Percentiles rank a stretch among this genome's conserved stretches.
Conservation (phyloP, 352 stramenopile genomes). For the Phytophthora citricola region DNA sequence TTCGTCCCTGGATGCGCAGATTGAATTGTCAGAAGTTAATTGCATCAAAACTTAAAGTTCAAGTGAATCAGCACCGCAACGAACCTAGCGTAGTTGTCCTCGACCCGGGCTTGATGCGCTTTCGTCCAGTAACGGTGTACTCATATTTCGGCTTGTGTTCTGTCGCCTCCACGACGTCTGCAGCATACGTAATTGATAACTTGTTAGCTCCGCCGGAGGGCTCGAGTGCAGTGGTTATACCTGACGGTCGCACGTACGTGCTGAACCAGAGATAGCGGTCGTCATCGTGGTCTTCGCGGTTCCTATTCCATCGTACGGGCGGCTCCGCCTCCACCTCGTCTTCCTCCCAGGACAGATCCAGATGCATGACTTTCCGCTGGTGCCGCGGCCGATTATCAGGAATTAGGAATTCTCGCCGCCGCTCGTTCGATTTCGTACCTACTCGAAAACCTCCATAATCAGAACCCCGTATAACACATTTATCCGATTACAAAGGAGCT, state of each 20-base stretch:
- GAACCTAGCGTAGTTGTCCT: slow-evolving; percentile 64
- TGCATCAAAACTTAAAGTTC: too few species aligned
- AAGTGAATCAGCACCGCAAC: slow-evolving; percentile 6
- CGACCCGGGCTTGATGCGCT: slow-evolving; percentile 74
- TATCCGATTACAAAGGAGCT: neutral
- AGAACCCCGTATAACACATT: neutral
- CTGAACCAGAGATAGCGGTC: slow-evolving; percentile 74
- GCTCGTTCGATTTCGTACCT: slow-evolving; percentile 1
- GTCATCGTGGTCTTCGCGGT: slow-evolving; percentile 17
- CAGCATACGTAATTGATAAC: neutral
- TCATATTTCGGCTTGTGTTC: slow-evolving; percentile 76
- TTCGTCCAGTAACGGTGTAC: slow-evolving; percentile 75
- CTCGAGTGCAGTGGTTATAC: slow-evolving; percentile 24
- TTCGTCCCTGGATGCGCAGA: slow-evolving; percentile 49
- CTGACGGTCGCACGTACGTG: slow-evolving; percentile 60
- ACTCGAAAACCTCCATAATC: slow-evolving; percentile 9
- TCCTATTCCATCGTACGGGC: slow-evolving; percentile 15
- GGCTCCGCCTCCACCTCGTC: slow-evolving; percentile 36
- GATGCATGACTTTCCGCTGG: slow-evolving; percentile 16
- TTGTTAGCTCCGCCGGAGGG: too few species aligned
- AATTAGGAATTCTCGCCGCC: slow-evolving; percentile 19
- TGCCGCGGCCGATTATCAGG: slow-evolving; percentile 4
- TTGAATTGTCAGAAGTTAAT: slow-evolving; percentile 1
- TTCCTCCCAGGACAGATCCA: slow-evolving; percentile 46
- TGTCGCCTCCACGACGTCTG: slow-evolving; percentile 82